A percentile compares a stretch with the other conserved stretches of the same genome.
phyloP scores from a whole-genome alignment of 768 basidiomycete species.

The Leccinum subtestaceum region DNA sequence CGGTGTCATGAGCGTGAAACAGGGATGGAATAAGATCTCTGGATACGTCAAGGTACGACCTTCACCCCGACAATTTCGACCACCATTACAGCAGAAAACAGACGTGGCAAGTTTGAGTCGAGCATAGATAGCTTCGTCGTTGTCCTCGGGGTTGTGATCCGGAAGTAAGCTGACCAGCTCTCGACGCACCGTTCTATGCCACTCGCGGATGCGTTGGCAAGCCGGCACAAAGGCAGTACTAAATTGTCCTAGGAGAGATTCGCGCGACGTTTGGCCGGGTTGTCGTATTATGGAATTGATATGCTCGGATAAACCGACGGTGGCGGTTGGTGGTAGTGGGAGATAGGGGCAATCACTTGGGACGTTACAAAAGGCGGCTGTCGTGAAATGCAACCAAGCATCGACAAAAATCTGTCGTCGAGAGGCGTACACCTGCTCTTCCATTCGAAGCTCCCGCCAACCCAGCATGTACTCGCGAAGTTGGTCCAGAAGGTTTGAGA shows the following conservation, averaged over 20 bases:
- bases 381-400: conserved; percentile 25
- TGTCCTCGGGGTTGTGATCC: conserved; percentile 14
- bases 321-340: conserved; percentile 28
- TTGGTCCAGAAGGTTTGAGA: conserved; percentile 15
- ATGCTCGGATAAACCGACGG: conserved; percentile 20
- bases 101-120: conserved; percentile 30
- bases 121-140: conserved; percentile 15
- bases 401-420: conserved; percentile 28
- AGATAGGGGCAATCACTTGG: conserved; percentile 18
- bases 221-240: conserved; percentile 14
- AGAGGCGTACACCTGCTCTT: conserved; percentile 26
- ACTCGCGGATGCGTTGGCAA: conserved; percentile 21
- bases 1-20: conserved; percentile 18
- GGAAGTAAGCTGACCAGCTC: conserved; percentile 29
- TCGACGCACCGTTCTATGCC: conserved; percentile 27
- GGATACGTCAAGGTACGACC: conserved; percentile 21
- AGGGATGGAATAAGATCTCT: conserved; percentile 29
- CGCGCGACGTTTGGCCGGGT: conserved; percentile 1
- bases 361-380: conserved; percentile 11
- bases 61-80: conserved; percentile 13
- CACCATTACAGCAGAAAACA: conserved; percentile 23
- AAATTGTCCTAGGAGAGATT: conserved; percentile 17
- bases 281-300: conserved; percentile 29
- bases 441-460: conserved; percentile 32
- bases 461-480: conserved; percentile 26